Percentiles rank a stretch among this genome's conserved stretches.
Conservation (phyloP, 2,329 filamentous ascomycete genomes). For the Venturiaceae sp. region DNA sequence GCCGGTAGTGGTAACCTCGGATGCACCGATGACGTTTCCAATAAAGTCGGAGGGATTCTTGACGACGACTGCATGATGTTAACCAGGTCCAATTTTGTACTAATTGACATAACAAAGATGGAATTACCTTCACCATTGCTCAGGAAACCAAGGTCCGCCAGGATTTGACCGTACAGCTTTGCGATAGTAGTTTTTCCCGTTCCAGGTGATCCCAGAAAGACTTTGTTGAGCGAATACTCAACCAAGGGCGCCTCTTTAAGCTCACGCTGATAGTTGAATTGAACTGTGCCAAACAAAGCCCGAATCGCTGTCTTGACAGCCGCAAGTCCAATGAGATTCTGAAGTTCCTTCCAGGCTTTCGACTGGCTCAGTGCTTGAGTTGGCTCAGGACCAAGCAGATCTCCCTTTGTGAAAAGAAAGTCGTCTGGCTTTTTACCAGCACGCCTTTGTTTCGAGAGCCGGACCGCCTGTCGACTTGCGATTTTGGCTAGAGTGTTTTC, state of each 20-base stretch:
- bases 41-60: constrained; percentile 71
- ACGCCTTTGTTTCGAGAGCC: constrained; percentile 41
- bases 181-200: constrained; percentile 71
- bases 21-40: constrained; percentile 51
- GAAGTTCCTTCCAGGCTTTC: constrained; percentile 47
- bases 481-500: constrained; percentile 52
- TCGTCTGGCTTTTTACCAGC: constrained; percentile 40
- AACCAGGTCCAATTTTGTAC: constrained; percentile 9
- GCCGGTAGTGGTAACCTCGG: constrained; percentile 61
- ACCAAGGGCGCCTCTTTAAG: constrained; percentile 50
- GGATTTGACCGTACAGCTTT: constrained; percentile 59
- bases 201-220: constrained; percentile 63
- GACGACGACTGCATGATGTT: constrained; percentile 43
- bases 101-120: neutral
- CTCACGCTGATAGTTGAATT: constrained; percentile 57
- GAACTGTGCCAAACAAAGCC: constrained; percentile 50
- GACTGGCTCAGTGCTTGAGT: constrained; percentile 40
- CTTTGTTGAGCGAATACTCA: constrained; percentile 53
- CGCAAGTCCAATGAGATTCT: constrained; percentile 47
- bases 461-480: constrained; percentile 45
- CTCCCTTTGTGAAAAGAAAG: constrained; percentile 51
- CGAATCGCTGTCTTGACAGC: constrained; percentile 54
- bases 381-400: constrained; percentile 63
- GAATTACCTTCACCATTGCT: constrained; percentile 55
- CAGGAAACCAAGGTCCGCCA: constrained; percentile 57